Base-by-base conservation (phyloP, 768 basidiomycete species). In the Pulveroboletus sp. region DNA sequence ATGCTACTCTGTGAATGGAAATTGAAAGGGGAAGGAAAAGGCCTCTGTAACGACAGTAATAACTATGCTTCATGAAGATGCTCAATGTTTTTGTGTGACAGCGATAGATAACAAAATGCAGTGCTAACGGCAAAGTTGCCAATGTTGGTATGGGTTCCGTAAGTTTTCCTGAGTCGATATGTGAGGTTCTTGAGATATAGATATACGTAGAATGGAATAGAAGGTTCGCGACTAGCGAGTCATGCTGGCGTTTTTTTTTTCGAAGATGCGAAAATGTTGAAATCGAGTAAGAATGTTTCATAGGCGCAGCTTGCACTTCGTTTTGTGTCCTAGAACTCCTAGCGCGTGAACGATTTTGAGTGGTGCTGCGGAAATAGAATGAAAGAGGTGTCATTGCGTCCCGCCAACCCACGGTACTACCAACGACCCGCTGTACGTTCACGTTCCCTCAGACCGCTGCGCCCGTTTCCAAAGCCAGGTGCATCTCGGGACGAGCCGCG, bases 401-500 rank as follows among this genome's bases (percentile, higher is more conserved):
- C 43, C 36, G 34, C 43, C 30, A 34, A 24, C 27, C 47, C 19
- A 36, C 31, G n/a, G 38, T 22, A 37, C 55, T 59, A 69, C 63
- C 57, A 57, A 42, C 60, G 64, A 26, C 60, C 53, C 16, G 59
- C 57, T 7, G 60, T 61, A 31, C 72, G 68, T 47, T 71, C 71
- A 38, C 74, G 71, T 34, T 72, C 70, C 59, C 78, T 54, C 43
- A 87, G 64, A 7, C 85, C 86, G 55, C 83, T 86, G 43, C 85
- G 77, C 45, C 85, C 85, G 35, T 69, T 70, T 6, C 83, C 85
- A 50, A 69, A 81, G 9, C 85, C 85, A 31, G 84, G 84, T 3
- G 79, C 83, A 31, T 73, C 68, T n/a, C 67, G 67, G 29, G 70
- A 69, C 40, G 58, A 58, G 26, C 67, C 71, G 17, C 68, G 53